A percentile compares a stretch with the other conserved stretches of the same genome.
These are phyloP conservation scores for Boletus fagicola DNA, from an alignment of 768 basidiomycete genomes.

Conservation along the genomic window DNA sequence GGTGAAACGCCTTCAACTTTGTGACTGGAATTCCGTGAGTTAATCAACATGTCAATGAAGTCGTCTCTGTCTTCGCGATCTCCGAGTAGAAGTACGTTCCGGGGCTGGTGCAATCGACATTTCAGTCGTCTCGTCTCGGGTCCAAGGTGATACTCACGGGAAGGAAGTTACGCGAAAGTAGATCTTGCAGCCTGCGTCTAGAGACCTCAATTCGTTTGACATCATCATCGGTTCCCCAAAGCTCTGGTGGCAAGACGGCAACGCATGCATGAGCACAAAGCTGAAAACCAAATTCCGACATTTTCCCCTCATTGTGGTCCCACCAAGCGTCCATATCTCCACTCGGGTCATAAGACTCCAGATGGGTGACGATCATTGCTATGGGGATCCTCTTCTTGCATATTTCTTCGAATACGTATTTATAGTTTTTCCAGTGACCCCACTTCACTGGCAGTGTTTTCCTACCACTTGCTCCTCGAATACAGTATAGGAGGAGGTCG, in stretches of 20 bases:
- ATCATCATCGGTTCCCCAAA: neutral
- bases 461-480: slow-evolving; percentile 23
- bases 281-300: slow-evolving; percentile 31
- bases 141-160: slow-evolving; percentile 12
- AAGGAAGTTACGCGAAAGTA: slow-evolving; percentile 8
- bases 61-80: slow-evolving; percentile 15
- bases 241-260: slow-evolving; percentile 19
- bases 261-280: slow-evolving; percentile 39
- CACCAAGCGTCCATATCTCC: slow-evolving; percentile 39
- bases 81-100: slow-evolving; percentile 20
- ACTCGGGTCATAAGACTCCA: slow-evolving; percentile 27
- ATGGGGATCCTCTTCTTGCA: slow-evolving; percentile 27
- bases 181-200: slow-evolving; percentile 6
- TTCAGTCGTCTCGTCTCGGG: neutral
- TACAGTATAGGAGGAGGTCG: slow-evolving; percentile 28
- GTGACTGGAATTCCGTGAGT: neutral
- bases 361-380: slow-evolving; percentile 26
- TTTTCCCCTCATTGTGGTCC: slow-evolving; percentile 26
- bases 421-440: slow-evolving; percentile 21
- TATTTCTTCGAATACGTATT: slow-evolving; percentile 23
- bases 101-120: slow-evolving; percentile 9
- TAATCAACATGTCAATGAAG: slow-evolving; percentile 7
- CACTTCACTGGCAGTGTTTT: slow-evolving; percentile 16
- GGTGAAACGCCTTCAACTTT: neutral
- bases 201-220: slow-evolving; percentile 10